Base-by-base conservation (phyloP, 768 basidiomycete genomes). In the Collybia mongolica region DNA sequence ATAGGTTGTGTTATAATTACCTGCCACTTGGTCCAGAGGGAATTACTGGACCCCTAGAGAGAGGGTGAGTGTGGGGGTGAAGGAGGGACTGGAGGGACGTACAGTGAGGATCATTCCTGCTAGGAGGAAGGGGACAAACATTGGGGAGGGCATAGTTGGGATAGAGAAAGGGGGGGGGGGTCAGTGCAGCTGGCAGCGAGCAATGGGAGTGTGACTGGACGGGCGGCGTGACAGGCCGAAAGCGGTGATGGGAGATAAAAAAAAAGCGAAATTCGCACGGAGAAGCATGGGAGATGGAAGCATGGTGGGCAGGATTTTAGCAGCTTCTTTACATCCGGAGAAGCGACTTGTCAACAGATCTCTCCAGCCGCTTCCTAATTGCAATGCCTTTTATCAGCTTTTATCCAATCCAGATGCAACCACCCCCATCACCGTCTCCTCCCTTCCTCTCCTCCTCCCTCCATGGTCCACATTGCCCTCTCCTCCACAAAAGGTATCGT, bases 81-180 rank as follows among this genome's bases (percentile, higher is more conserved):
- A 14, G 18, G 28, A 22, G 17, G n/a, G n/a, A 32, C 18, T 20
- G 17, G 44, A 26, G 24, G 7, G n/a, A 66, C 75, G 19, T 52
- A 88, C 91, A 15, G 90, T 96, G 52, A 94, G 68, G 63, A 98
- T 89, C 95, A 97, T 97, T 42, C 95, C 94, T 48, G 75, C 84
- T 15, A 98, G 83, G 65, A 98, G 88, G 61, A 88, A 61, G 26
- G 90, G 89, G 47, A 92, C 72, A 65, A 77, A 90, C 54, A 84
- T 63, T 19, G 82, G 78, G 58, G 81, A 72, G 18, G 88, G 77
- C 90, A 91, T 92, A 43, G 63, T 66, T 49, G 68, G 53, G 39
- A 56, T 45, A 29, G 51, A 19, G 48, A 52, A n/a, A 29, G 37
- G 28, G 32, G 53, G 48, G 49, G 45, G 39, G 50, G 46, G 50